phyloP scores from a whole-genome alignment of 768 basidiomycete species.

The Russula vinacea region DNA sequence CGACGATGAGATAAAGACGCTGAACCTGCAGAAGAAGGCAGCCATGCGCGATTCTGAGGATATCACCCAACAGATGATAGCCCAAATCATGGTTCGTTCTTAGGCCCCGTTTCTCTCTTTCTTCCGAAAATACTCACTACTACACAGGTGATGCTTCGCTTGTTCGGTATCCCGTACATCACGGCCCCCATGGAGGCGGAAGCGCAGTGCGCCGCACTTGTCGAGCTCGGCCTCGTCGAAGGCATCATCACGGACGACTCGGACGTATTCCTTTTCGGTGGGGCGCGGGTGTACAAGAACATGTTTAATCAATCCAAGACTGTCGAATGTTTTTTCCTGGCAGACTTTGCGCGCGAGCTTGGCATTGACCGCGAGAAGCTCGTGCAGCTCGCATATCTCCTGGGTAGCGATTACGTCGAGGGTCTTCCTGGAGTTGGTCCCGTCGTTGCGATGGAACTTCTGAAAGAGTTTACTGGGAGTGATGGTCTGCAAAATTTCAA shows the following conservation, averaged over 20 bases:
- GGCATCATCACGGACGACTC: slow-evolving; percentile 99
- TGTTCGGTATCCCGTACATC: slow-evolving; percentile 97
- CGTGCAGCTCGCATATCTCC: slow-evolving; percentile 84
- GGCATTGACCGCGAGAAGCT: slow-evolving; percentile 83
- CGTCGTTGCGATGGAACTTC: slow-evolving; percentile 92
- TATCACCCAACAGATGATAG: slow-evolving; percentile 90
- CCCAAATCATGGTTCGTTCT: slow-evolving; percentile 61
- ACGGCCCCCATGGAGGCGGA: slow-evolving; percentile 99
- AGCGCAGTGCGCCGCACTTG: slow-evolving; percentile 94
- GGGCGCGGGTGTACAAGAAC: slow-evolving; percentile 93
- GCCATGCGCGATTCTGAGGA: slow-evolving; percentile 95
- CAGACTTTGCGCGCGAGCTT: slow-evolving; percentile 84
- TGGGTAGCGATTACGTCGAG: slow-evolving; percentile 96
- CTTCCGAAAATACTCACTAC: background rate
- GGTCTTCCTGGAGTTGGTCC: slow-evolving; percentile 91
- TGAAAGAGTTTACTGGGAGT: slow-evolving; percentile 88
- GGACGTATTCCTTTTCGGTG: slow-evolving; percentile 98
- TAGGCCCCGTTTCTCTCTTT: background rate
- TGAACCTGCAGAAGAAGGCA: slow-evolving; percentile 81
- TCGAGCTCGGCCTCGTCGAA: slow-evolving; percentile 81
- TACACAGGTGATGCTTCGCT: slow-evolving; percentile 74
- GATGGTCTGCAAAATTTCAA: slow-evolving; percentile 83
- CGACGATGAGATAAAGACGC: slow-evolving; percentile 79
- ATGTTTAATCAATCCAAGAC: slow-evolving; percentile 99
- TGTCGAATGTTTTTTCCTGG: slow-evolving; percentile 88